A percentile compares a stretch with the other conserved stretches of the same genome.
These are phyloP conservation scores for Neurospora sp. DNA, from an alignment of 2,329 filamentous ascomycete genomes.

Conservation along the genomic window DNA sequence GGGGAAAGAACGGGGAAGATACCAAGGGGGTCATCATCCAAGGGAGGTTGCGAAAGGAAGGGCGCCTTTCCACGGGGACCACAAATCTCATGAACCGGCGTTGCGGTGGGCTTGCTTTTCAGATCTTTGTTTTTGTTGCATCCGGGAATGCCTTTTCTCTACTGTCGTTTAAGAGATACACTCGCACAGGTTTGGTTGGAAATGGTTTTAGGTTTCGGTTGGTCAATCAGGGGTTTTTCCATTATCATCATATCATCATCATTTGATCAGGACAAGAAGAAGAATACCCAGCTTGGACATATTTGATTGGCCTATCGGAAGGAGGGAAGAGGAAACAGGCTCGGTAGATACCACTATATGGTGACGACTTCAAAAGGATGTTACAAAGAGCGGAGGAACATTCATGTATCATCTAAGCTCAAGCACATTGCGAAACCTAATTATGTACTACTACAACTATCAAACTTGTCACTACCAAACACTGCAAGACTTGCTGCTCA, in stretches of 20 bases:
- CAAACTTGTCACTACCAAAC: background rate
- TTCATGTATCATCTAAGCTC: background rate
- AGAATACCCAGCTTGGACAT: background rate
- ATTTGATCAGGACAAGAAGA: background rate
- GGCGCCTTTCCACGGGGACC: background rate
- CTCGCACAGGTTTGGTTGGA: background rate
- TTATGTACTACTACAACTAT: conserved; percentile 11
- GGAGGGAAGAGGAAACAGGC: conserved; percentile 6
- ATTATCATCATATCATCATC: conserved; percentile 6
- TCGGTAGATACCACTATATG: conserved; percentile 7
- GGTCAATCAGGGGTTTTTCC: background rate
- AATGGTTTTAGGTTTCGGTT: conserved; percentile 1
- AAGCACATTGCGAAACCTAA: conserved; percentile 6
- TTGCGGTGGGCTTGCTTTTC: background rate
- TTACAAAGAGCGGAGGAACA: conserved; percentile 1
- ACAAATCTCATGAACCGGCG: conserved; percentile 3
- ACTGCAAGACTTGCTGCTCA: background rate
- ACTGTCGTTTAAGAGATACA: conserved; percentile 1
- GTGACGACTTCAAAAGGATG: conserved; percentile 4
- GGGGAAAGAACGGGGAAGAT: background rate
- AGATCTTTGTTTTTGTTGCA: background rate
- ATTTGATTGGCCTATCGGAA: background rate
- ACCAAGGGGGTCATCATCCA: background rate
- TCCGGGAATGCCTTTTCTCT: background rate
- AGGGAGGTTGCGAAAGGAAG: background rate